Percentiles rank a stretch among this genome's conserved stretches.
Evolutionary conservation across 1,284 basidiomycete genomes (phyloP).

Genomic region (Cryptococcus maquisensis): DNA sequence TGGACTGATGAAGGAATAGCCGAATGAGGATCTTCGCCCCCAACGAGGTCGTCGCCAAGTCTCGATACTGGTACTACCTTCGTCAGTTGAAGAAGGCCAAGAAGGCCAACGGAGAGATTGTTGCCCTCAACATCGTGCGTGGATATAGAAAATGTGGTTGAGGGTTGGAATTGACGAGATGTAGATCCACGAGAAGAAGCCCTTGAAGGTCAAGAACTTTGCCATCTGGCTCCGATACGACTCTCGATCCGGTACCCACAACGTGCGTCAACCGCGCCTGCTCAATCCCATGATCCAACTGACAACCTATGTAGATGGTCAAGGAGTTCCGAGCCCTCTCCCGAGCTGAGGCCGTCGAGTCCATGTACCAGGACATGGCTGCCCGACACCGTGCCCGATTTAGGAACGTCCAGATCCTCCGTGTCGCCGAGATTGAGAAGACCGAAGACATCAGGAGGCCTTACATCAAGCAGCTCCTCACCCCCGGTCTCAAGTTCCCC

Average conservation of each 20-base stretch:
- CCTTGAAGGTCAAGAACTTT: constrained; percentile 99
- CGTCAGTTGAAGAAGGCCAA: constrained; percentile 99
- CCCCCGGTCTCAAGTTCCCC: constrained; percentile 92
- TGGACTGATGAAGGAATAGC: constrained; percentile 52
- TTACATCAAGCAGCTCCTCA: constrained; percentile 95
- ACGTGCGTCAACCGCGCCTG: constrained; percentile 50
- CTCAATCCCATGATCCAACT: not conserved
- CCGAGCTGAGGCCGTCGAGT: constrained; percentile 92
- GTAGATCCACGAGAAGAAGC: constrained; percentile 95
- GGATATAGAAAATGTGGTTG: not conserved
- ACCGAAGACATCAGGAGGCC: constrained; percentile 75
- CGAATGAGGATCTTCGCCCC: constrained; percentile 99
- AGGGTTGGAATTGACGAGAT: not conserved
- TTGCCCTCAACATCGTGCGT: constrained; percentile 95
- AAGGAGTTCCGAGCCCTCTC: constrained; percentile 94
- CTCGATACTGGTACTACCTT: constrained; percentile 99
- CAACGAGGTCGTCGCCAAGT: constrained; percentile 97
- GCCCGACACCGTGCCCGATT: constrained; percentile 98
- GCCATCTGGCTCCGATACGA: constrained; percentile 99
- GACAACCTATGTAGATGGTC: constrained; percentile 51
- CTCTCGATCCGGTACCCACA: constrained; percentile 95
- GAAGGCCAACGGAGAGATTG: constrained; percentile 98
- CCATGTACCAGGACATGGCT: constrained; percentile 99
- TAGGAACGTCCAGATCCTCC: constrained; percentile 72
- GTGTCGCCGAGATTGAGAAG: constrained; percentile 74